Evolutionary conservation across 352 stramenopile genomes (phyloP).

Genomic region (Phytopythium helicoides): DNA sequence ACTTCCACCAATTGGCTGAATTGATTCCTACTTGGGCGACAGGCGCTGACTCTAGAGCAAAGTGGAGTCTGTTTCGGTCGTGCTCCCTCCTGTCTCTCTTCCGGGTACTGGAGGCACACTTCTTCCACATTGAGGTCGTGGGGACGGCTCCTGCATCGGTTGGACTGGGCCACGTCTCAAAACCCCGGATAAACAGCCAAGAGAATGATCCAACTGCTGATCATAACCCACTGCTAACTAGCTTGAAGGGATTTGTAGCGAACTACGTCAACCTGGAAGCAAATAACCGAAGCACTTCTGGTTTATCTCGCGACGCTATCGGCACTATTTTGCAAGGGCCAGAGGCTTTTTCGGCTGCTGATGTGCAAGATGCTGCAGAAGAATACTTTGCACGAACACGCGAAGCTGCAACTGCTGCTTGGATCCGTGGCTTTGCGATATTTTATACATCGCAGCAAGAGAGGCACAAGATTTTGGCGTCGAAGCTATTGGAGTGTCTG

Average conservation of each 20-base stretch:
- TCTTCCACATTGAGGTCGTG: constrained; percentile 85
- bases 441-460: constrained; percentile 73
- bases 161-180: constrained; percentile 68
- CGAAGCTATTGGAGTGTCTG: constrained; percentile 57
- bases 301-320: constrained; percentile 29
- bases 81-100: constrained; percentile 66
- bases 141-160: constrained; percentile 77
- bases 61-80: constrained; percentile 64
- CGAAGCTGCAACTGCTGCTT: constrained; percentile 69
- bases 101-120: constrained; percentile 71
- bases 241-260: constrained; percentile 64
- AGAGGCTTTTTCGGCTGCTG: constrained; percentile 21
- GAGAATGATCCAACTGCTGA: constrained; percentile 16
- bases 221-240: constrained; percentile 65
- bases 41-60: constrained; percentile 24
- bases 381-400: constrained; percentile 54
- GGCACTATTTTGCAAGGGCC: constrained; percentile 30
- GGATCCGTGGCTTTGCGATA: constrained; percentile 67
- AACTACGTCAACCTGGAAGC: constrained; percentile 39
- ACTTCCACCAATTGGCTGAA: constrained; percentile 31
- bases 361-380: constrained; percentile 40
- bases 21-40: constrained; percentile 13
- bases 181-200: constrained; percentile 6
- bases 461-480: constrained; percentile 49
- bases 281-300: constrained; percentile 5